Evolutionary conservation across 202 grass and related monocot species (phyloP).

Genomic region (Panicum virgatum): DNA sequence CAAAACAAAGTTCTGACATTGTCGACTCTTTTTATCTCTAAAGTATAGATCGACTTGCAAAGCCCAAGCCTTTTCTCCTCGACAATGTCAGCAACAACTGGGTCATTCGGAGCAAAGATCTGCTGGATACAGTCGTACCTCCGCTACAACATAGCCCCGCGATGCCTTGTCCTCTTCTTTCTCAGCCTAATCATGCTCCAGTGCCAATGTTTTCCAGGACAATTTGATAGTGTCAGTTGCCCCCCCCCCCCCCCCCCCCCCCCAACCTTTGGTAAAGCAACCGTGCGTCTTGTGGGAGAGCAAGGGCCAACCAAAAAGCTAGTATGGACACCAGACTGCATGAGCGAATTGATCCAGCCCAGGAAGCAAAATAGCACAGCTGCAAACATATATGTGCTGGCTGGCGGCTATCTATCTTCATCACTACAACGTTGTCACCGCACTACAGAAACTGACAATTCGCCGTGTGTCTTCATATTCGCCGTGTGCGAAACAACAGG

Average conservation of each 20-base stretch:
- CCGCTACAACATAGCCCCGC: neutral
- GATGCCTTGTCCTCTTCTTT: conserved; percentile 14
- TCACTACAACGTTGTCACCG: too few species aligned
- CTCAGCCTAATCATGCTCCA: conserved; percentile 34
- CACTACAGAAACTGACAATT: too few species aligned
- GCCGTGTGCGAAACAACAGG: too few species aligned
- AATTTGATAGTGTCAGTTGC: conserved; percentile 36
- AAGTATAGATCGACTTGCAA: conserved; percentile 3
- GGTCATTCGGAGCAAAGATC: conserved; percentile 2
- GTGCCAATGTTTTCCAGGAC: conserved; percentile 19
- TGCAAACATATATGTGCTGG: neutral
- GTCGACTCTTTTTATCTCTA: neutral
- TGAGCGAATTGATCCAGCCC: neutral
- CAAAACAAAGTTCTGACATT: neutral
- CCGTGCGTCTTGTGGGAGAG: conserved; percentile 2
- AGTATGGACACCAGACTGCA: neutral
- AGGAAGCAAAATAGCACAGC: neutral
- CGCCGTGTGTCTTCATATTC: too few species aligned
- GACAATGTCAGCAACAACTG: neutral
- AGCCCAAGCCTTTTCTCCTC: neutral
- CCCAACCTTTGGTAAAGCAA: conserved; percentile 43
- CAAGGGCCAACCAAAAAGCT: neutral
- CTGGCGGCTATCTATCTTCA: too few species aligned
- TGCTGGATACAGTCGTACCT: neutral
- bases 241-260: too few species aligned